Conservation (phyloP, 1,139 yeast species). For the Hansenula sp. region DNA sequence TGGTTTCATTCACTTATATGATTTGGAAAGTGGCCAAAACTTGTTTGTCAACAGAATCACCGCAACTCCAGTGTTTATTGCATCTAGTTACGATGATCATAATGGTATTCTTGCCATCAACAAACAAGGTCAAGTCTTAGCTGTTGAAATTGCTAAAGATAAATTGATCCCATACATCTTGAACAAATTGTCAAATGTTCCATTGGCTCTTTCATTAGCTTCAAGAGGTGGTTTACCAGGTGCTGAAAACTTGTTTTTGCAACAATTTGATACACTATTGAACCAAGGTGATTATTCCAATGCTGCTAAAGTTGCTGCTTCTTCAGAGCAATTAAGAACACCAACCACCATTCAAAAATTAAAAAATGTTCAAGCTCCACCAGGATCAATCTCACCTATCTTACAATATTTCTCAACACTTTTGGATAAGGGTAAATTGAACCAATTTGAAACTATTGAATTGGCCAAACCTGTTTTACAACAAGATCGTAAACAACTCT, state of each 20-base stretch:
- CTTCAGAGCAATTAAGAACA: slow-evolving; percentile 90
- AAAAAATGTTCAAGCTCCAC: slow-evolving; percentile 89
- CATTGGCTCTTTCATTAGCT: slow-evolving; percentile 83
- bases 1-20: slow-evolving; percentile 95
- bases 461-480: slow-evolving; percentile 93
- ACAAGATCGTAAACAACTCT: slow-evolving; percentile 89
- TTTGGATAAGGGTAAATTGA: slow-evolving; percentile 88
- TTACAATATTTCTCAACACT: slow-evolving; percentile 89
- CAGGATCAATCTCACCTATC: slow-evolving; percentile 93
- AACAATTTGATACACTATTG: slow-evolving; percentile 85
- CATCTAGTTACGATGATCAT: slow-evolving; percentile 65
- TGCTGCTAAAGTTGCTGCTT: slow-evolving; percentile 97
- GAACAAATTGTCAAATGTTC: slow-evolving; percentile 80
- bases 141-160: slow-evolving; percentile 83
- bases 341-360: slow-evolving; percentile 92
- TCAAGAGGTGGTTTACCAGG: slow-evolving; percentile 97
- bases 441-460: slow-evolving; percentile 91
- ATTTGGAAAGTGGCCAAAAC: slow-evolving; percentile 86
- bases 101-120: slow-evolving; percentile 92
- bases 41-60: slow-evolving; percentile 96
- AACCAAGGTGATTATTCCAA: slow-evolving; percentile 82
- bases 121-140: slow-evolving; percentile 91
- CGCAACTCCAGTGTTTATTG: slow-evolving; percentile 93
- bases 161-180: slow-evolving; percentile 88
- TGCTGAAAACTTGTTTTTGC: slow-evolving; percentile 86